Conservation (phyloP, 495 filamentous ascomycete genomes). For the Podospora conica region DNA sequence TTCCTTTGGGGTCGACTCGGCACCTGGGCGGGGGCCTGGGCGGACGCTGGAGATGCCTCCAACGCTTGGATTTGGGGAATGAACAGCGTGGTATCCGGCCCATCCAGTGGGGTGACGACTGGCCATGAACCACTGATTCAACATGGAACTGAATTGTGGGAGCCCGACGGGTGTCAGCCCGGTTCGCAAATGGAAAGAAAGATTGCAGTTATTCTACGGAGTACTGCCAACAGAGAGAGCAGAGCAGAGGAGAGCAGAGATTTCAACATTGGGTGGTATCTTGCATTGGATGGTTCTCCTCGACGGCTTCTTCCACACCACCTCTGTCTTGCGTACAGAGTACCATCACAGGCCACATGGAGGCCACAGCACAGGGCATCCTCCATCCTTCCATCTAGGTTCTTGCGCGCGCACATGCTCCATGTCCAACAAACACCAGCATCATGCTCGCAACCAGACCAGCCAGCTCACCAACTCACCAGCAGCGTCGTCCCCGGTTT, state of each 20-base stretch:
- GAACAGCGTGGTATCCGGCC: slow-evolving; percentile 1
- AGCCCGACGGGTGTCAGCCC: background rate
- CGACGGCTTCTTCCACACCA: background rate
- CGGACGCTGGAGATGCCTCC: background rate
- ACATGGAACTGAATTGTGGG: no score
- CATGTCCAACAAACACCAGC: background rate
- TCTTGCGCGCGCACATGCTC: background rate
- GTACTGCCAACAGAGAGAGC: background rate
- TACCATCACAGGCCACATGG: no score
- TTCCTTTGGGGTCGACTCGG: slow-evolving; percentile 6
- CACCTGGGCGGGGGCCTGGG: background rate
- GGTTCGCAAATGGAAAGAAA: background rate
- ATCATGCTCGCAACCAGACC: background rate
- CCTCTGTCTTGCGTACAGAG: background rate
- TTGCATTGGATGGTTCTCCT: background rate
- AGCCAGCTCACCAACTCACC: no score
- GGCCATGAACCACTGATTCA: background rate
- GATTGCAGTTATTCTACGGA: no score
- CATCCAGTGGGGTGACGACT: background rate
- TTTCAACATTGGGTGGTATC: background rate
- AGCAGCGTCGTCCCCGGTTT: no score
- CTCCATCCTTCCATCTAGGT: no score
- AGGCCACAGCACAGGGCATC: background rate
- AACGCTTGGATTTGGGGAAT: slow-evolving; percentile 5
- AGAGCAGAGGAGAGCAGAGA: background rate